Percentiles rank a stretch among this genome's conserved stretches.
Conservation (phyloP, 371 early-diverging fungal species). For the Mortierella sp. region DNA sequence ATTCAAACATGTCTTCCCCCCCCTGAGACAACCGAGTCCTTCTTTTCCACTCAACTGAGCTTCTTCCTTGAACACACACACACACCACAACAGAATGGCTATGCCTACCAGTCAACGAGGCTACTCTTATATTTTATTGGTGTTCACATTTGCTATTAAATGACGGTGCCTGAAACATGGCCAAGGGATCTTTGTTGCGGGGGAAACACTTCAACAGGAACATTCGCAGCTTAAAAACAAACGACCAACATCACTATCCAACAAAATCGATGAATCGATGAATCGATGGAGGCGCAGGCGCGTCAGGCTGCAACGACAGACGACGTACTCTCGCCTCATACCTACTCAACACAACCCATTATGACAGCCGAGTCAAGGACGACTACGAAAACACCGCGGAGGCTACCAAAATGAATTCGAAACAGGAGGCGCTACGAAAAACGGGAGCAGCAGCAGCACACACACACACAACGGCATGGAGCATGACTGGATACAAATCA, state of each 20-base stretch:
- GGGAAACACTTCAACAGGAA: not conserved
- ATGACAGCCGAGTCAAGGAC: not conserved
- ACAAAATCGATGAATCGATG: not conserved
- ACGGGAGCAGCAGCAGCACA: not conserved
- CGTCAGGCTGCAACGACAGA: not conserved
- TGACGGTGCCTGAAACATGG: conserved; percentile 18
- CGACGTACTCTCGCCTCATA: not conserved
- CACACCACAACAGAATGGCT: not conserved
- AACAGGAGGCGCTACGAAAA: not conserved
- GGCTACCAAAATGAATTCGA: not conserved
- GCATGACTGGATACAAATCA: not conserved
- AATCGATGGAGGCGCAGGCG: too few species aligned
- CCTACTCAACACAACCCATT: not conserved
- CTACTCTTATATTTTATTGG: not conserved
- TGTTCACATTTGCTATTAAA: not conserved
- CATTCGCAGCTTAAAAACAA: not conserved
- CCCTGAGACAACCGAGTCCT: too few species aligned
- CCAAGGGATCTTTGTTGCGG: conserved; percentile 9
- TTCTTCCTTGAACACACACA: not conserved
- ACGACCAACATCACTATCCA: not conserved
- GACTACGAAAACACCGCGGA: not conserved
- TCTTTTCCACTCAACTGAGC: not conserved
- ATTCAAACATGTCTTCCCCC: not conserved
- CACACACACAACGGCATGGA: not conserved
- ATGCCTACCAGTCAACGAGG: not conserved